Percentiles rank a stretch among this genome's conserved stretches.
phyloP scores from a whole-genome alignment of 202 grass and related monocot genomes.

The Setaria viridis region DNA sequence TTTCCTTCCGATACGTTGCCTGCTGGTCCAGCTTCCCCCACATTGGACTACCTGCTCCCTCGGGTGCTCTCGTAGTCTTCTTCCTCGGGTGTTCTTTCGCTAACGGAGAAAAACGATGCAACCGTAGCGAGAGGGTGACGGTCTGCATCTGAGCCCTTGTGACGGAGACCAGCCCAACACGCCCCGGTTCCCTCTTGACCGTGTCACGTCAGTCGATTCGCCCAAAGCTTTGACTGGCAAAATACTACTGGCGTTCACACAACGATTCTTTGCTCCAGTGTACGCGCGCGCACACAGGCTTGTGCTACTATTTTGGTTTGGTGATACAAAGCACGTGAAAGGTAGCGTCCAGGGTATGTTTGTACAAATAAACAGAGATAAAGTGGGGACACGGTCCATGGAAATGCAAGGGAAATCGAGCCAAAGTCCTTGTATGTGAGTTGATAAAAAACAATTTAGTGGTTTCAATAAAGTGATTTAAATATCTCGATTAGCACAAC shows the following conservation, averaged over 20 bases:
- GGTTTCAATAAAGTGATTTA: too few relatives aligned
- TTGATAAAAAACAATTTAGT: too few relatives aligned
- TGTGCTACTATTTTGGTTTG: neutral
- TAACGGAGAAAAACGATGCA: neutral
- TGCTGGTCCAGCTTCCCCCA: neutral
- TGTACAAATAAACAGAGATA: too few relatives aligned
- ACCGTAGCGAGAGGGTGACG: too few relatives aligned
- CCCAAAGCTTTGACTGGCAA: neutral
- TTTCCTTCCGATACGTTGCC: neutral
- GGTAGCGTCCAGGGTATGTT: too few relatives aligned
- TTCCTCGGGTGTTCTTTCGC: neutral
- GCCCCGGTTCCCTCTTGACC: neutral
- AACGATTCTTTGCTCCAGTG: too few relatives aligned
- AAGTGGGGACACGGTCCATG: too few relatives aligned
- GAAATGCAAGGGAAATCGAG: too few relatives aligned
- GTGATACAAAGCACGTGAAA: neutral
- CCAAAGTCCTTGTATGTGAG: too few relatives aligned
- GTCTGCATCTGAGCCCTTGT: neutral
- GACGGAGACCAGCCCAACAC: slow-evolving; percentile 4
- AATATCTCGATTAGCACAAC: too few relatives aligned
- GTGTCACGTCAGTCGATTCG: neutral
- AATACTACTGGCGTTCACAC: neutral
- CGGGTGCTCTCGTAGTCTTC: too few relatives aligned
- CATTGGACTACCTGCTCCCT: neutral
- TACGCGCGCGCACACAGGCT: too few relatives aligned